phyloP scores from a whole-genome alignment of 805 yeast genomes.

The Pichia rugopelliculosa region DNA sequence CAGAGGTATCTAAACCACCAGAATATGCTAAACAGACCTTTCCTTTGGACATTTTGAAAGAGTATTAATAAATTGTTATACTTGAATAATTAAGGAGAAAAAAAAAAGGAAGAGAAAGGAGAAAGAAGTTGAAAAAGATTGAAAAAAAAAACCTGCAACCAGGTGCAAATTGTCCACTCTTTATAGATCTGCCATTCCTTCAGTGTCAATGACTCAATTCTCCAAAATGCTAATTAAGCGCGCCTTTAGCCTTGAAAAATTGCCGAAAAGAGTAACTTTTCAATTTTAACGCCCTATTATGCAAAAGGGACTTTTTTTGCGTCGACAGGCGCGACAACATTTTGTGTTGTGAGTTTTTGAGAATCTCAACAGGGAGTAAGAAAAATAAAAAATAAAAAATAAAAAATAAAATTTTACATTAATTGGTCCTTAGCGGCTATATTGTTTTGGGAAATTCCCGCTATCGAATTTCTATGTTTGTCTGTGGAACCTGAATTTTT shows the following conservation, averaged over 20 bases:
- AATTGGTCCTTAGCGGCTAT: background rate
- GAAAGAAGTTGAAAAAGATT: slow-evolving; percentile 2
- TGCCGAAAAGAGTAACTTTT: background rate
- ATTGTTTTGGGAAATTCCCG: background rate
- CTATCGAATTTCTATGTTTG: background rate
- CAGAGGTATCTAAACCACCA: slow-evolving; percentile 97
- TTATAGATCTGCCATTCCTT: background rate
- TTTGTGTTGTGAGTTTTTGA: no score
- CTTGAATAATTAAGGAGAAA: background rate
- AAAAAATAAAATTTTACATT: no score
- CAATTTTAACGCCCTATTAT: background rate
- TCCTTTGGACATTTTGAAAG: slow-evolving; percentile 78
- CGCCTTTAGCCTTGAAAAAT: slow-evolving; percentile 4
- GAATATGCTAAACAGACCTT: slow-evolving; percentile 99
- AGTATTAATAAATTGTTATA: background rate
- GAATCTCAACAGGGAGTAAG: no score
- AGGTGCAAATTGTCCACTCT: background rate
- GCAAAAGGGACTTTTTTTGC: background rate
- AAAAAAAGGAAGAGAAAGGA: background rate
- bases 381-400: no score
- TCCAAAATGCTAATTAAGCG: no score
- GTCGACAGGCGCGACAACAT: no score
- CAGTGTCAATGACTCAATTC: background rate
- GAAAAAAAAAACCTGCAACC: background rate
- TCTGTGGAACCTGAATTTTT: background rate